These are phyloP conservation scores for Verbascum thapsus DNA, from an alignment of 257 asterid genomes.

Conservation along the genomic window DNA sequence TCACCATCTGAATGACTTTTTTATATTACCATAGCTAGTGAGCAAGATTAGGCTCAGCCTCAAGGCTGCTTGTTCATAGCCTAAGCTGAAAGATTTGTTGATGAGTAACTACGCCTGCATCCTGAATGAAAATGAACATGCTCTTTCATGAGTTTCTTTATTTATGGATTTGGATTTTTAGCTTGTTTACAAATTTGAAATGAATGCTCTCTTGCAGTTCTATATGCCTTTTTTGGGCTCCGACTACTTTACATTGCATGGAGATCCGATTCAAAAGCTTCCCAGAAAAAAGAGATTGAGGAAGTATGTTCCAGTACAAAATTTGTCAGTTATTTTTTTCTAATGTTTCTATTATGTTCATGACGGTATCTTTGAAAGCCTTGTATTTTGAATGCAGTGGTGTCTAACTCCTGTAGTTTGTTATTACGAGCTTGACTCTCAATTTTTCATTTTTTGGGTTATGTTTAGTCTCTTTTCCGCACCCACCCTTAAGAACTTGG, in stretches of 20 bases:
- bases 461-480: not conserved
- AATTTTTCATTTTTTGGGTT: not conserved
- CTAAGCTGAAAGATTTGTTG: not conserved
- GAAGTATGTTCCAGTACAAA: slow-evolving; percentile 54
- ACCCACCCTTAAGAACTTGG: not conserved
- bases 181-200: slow-evolving; percentile 28
- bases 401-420: not conserved
- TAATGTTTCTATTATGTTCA: slow-evolving; percentile 1
- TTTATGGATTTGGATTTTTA: not conserved
- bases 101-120: not conserved
- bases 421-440: not conserved
- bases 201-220: slow-evolving; percentile 61
- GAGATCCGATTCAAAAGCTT: slow-evolving; percentile 86
- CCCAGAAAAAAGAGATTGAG: slow-evolving; percentile 92
- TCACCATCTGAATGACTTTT: no score
- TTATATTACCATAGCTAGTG: no score
- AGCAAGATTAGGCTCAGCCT: no score
- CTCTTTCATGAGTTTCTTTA: slow-evolving; percentile 17
- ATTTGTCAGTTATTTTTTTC: not conserved
- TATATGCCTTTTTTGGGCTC: slow-evolving; percentile 85
- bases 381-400: not conserved
- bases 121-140: slow-evolving; percentile 16
- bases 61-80: no score
- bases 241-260: slow-evolving; percentile 93
- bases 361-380: not conserved